Base-by-base conservation (phyloP, 768 basidiomycete genomes). In the Mycena epipterygia region DNA sequence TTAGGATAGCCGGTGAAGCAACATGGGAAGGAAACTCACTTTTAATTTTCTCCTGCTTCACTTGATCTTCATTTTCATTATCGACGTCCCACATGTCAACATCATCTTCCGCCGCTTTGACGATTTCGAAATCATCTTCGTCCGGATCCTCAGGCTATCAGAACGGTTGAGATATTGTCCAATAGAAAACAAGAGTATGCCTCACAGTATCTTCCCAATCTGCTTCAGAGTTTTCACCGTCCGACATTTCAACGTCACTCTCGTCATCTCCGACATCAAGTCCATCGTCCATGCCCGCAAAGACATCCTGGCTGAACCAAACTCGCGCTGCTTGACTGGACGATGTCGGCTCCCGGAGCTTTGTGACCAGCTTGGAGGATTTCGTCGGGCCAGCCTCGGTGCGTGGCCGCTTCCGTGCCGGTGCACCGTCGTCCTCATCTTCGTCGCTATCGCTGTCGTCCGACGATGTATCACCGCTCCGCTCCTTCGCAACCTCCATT, bases 291-390 rank as follows among this genome's bases (percentile, higher is more conserved):
- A 89, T 79, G 27, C 88, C 92, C 57, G 90, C 87, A 85, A 99
- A 99, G 49, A 98, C 81, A 58, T 93, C 93, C 81, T 98, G 97
- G 73, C 93, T 92, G 82, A 98, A 99, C 98, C 98, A 99, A n/a
- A 98, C 79, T 74, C 92, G 88, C 2, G 96, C 89, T 51, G 91
- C 86, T 52, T 87, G 87, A 74, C 87, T 90, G 16, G 77, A 76
- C 17, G 81, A 77, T 1, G 77, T 77, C 0, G 84, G 81, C 39
- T 78, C 80, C 25, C 84, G 84, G 37, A 89, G 82, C 35, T 86
- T 84, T 3, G 86, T 84, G 41, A 89, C 77, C 17, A 93, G 81
- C 46, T 88, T 92, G 39, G 80, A 80, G 48, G 78, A 79, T 41
- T 77, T 78, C 25, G 75, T 68, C 44, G 70, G 53, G 16, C 69